phyloP scores from a whole-genome alignment of 164 flowering plant species.

The Chimonanthus praecox region DNA sequence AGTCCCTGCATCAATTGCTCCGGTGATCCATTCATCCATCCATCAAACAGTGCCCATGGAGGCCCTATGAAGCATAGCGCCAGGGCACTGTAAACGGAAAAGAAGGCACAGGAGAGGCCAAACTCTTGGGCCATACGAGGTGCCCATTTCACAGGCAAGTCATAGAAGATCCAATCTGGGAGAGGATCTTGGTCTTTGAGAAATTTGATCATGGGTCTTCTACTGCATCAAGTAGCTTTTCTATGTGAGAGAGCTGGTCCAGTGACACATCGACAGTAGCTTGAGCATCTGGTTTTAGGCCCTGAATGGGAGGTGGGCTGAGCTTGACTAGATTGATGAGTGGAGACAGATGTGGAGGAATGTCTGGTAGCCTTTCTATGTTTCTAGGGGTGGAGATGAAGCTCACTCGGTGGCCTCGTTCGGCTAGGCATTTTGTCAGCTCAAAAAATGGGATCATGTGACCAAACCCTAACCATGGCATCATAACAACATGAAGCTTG shows the following conservation, averaged over 20 bases:
- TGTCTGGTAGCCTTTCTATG: constrained; percentile 8
- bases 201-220: neutral
- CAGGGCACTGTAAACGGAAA: neutral
- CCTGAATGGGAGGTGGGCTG: constrained; percentile 16
- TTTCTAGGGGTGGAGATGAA: constrained; percentile 14
- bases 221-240: constrained; percentile 24
- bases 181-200: constrained; percentile 2
- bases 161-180: constrained; percentile 23
- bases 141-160: constrained; percentile 12
- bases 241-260: constrained; percentile 19
- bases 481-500: constrained; percentile 2
- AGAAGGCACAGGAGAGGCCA: constrained; percentile 4
- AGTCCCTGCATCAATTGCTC: too few species aligned
- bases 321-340: constrained; percentile 6
- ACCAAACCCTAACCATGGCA: constrained; percentile 19
- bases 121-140: constrained; percentile 5
- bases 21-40: too few species aligned
- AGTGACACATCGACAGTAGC: constrained; percentile 32
- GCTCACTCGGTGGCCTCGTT: constrained; percentile 2
- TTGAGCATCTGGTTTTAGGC: constrained; percentile 34
- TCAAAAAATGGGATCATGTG: constrained; percentile 13
- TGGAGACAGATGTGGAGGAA: constrained; percentile 3
- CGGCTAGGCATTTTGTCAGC: constrained; percentile 9
- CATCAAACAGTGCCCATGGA: neutral
- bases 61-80: constrained; percentile 3